Conservation (phyloP, 495 filamentous ascomycete species). For the Trichoderma virens region DNA sequence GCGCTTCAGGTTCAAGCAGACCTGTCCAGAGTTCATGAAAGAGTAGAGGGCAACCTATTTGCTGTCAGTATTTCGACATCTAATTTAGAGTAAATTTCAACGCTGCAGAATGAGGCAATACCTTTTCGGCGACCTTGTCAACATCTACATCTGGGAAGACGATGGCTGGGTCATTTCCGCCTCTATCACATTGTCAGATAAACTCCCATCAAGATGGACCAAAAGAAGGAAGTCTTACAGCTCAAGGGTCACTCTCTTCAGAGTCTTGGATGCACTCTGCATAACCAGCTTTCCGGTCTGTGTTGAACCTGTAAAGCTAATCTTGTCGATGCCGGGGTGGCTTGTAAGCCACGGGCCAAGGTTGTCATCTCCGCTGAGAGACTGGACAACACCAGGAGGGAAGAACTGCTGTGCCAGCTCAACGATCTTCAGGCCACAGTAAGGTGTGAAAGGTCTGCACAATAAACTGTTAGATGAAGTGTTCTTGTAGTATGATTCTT, state of each 20-base stretch:
- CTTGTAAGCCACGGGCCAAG: constrained; percentile 50
- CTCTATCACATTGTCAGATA: constrained; percentile 17
- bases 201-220: background rate
- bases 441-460: constrained; percentile 51
- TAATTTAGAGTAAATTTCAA: no score
- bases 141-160: constrained; percentile 60
- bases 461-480: background rate
- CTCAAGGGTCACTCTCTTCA: constrained; percentile 48
- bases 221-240: constrained; percentile 14
- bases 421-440: constrained; percentile 55
- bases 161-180: constrained; percentile 65
- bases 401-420: constrained; percentile 56
- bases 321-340: constrained; percentile 58
- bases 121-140: constrained; percentile 42
- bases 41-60: constrained; percentile 39
- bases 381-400: constrained; percentile 60
- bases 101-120: no score
- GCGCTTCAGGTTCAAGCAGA: constrained; percentile 35
- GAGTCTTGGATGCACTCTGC: constrained; percentile 48
- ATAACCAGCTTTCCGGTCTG: constrained; percentile 57
- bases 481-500: background rate
- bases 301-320: constrained; percentile 61
- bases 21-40: constrained; percentile 54
- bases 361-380: constrained; percentile 57
- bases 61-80: no score